These are phyloP conservation scores for Starmera stellimalicola DNA, from an alignment of 1,139 yeast species.

Conservation along the genomic window DNA sequence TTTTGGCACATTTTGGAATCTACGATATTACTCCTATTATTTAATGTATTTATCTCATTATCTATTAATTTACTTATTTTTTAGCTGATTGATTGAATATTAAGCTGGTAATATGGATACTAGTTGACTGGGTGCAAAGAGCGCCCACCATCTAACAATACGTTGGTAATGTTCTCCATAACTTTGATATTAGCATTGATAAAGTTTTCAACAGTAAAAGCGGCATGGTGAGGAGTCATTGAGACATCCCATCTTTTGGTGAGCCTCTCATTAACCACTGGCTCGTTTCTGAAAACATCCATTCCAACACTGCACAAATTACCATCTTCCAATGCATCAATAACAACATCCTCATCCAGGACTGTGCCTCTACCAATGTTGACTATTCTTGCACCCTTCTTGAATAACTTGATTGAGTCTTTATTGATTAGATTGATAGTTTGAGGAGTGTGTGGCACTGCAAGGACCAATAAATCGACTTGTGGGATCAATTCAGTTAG, in stretches of 20 bases:
- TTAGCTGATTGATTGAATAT: too few species aligned
- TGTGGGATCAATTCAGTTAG: conserved; percentile 29
- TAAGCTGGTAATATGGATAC: too few species aligned
- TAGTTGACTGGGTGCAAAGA: conserved; percentile 1
- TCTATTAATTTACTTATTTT: too few species aligned
- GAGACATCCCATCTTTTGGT: conserved; percentile 58
- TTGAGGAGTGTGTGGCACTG: conserved; percentile 56
- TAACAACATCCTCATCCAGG: conserved; percentile 63
- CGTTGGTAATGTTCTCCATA: conserved; percentile 15
- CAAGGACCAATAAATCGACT: conserved; percentile 53
- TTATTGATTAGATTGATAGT: conserved; percentile 49
- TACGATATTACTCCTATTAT: too few species aligned
- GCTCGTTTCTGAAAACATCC: conserved; percentile 74
- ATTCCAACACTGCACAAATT: conserved; percentile 66
- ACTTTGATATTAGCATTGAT: conserved; percentile 13
- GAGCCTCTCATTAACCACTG: conserved; percentile 43
- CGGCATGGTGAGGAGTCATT: conserved; percentile 67
- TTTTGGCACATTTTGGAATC: too few species aligned
- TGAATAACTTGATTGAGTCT: conserved; percentile 33
- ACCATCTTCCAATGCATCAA: conserved; percentile 58
- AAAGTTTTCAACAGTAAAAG: conserved; percentile 14
- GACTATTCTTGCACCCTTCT: conserved; percentile 53
- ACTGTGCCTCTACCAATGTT: conserved; percentile 76
- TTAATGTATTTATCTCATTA: too few species aligned
- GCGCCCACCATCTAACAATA: conserved; percentile 7